Percentiles rank a stretch among this genome's conserved stretches.
These are phyloP conservation scores for Penicillium paradoxum DNA, from an alignment of 495 filamentous ascomycete species.

Conservation along the genomic window DNA sequence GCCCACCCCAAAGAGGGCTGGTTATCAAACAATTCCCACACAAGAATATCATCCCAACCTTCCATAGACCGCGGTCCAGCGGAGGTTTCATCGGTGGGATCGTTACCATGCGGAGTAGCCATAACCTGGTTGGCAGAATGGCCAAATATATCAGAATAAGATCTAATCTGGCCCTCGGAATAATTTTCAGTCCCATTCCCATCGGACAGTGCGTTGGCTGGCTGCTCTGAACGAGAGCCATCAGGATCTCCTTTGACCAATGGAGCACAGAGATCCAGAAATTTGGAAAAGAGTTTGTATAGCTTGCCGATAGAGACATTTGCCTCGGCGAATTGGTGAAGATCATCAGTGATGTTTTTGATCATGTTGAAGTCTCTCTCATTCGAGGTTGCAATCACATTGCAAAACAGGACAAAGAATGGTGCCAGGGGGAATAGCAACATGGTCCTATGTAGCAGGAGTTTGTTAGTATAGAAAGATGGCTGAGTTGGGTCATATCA, in stretches of 20 bases:
- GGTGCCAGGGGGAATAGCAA: constrained; percentile 28
- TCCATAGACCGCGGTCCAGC: constrained; percentile 10
- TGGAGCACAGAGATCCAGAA: constrained; percentile 24
- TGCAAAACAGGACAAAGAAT: constrained; percentile 33
- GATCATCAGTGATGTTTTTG: constrained; percentile 22
- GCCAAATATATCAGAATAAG: constrained; percentile 7
- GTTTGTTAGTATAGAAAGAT: not conserved
- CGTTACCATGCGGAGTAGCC: not conserved
- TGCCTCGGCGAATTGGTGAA: constrained; percentile 21
- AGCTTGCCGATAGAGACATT: constrained; percentile 26
- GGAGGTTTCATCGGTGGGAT: not conserved
- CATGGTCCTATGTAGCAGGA: constrained; percentile 22
- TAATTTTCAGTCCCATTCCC: not conserved
- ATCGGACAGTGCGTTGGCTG: not conserved
- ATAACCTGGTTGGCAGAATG: not conserved
- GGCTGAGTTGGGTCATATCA: not conserved
- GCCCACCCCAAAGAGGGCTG: constrained; percentile 31
- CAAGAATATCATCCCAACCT: constrained; percentile 28
- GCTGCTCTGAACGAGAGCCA: not conserved
- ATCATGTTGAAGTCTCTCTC: constrained; percentile 28
- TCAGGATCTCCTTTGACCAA: constrained; percentile 11
- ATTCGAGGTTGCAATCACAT: constrained; percentile 30
- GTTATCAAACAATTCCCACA: constrained; percentile 31
- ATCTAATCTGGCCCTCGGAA: not conserved
- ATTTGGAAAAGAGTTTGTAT: constrained; percentile 27